Evolutionary conservation across 306 rosid species (phyloP).

Genomic region (Astragalus membranaceus): DNA sequence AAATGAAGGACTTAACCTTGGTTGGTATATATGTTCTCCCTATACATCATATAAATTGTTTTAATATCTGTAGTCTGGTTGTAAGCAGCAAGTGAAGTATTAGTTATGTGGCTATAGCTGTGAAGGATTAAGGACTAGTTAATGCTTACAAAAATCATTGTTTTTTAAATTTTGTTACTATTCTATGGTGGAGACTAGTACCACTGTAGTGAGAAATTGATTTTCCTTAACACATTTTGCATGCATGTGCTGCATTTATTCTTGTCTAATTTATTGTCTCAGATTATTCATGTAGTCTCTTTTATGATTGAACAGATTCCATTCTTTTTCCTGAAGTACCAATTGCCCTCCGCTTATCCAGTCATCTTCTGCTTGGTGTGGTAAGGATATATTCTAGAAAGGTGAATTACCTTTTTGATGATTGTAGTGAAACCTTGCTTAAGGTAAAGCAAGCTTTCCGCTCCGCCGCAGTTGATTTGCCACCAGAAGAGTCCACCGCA

Average conservation of each 20-base stretch:
- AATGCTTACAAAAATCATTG: background rate
- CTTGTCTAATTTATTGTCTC: background rate
- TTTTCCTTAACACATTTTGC: background rate
- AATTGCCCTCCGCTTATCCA: slow-evolving; percentile 94
- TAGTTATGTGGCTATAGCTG: background rate
- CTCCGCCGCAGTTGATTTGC: slow-evolving; percentile 94
- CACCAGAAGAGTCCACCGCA: slow-evolving; percentile 99
- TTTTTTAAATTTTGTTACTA: background rate
- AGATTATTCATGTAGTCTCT: slow-evolving; percentile 18
- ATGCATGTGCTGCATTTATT: slow-evolving; percentile 6
- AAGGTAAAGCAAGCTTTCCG: slow-evolving; percentile 99
- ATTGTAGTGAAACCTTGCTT: slow-evolving; percentile 99
- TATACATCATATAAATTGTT: background rate
- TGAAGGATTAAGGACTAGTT: background rate
- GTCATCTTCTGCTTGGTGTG: slow-evolving; percentile 99
- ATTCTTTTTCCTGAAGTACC: slow-evolving; percentile 96
- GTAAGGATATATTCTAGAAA: slow-evolving; percentile 99
- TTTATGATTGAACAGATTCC: slow-evolving; percentile 68
- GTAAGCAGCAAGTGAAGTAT: background rate
- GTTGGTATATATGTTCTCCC: background rate
- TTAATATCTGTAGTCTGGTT: background rate
- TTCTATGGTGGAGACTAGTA: background rate
- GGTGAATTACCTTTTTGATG: slow-evolving; percentile 98
- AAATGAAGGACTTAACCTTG: slow-evolving; percentile 11
- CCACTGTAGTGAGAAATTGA: background rate